Evolutionary conservation across 306 rosid genomes (phyloP).

Genomic region (Cicer yamashitae): DNA sequence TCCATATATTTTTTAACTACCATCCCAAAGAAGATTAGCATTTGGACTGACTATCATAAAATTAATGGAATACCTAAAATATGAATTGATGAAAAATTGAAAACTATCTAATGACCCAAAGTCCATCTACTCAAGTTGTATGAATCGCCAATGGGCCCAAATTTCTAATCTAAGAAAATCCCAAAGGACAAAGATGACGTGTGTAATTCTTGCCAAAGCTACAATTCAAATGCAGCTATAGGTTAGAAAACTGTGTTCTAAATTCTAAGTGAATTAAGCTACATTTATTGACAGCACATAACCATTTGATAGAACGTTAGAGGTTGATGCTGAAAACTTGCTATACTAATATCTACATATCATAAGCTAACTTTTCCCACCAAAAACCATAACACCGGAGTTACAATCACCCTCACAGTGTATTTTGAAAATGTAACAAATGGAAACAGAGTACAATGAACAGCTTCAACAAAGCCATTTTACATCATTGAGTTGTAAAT

Average conservation of each 20-base stretch:
- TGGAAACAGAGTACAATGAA: not conserved
- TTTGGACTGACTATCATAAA: not conserved
- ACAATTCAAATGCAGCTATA: too few relatives aligned
- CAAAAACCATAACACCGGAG: conserved; percentile 18
- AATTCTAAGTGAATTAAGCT: too few relatives aligned
- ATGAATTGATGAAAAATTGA: not conserved
- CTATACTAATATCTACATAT: too few relatives aligned
- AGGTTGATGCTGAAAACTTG: too few relatives aligned
- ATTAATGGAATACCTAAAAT: not conserved
- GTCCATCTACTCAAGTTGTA: not conserved
- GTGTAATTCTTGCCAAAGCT: too few relatives aligned
- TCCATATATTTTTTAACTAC: not conserved
- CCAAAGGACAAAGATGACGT: too few relatives aligned
- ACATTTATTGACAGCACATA: too few relatives aligned
- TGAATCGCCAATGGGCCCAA: too few relatives aligned
- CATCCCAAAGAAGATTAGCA: too few relatives aligned
- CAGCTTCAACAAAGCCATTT: conserved; percentile 36
- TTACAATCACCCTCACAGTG: conserved; percentile 14
- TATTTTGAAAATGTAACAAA: conserved; percentile 11
- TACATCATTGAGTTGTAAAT: not conserved
- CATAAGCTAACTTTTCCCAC: not conserved
- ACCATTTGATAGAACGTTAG: too few relatives aligned
- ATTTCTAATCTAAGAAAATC: too few relatives aligned
- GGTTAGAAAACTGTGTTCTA: too few relatives aligned
- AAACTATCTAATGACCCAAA: not conserved